These are phyloP conservation scores for Amaranthus hypochondriacus DNA, from an alignment of 148 eudicot genomes.

Conservation along the genomic window DNA sequence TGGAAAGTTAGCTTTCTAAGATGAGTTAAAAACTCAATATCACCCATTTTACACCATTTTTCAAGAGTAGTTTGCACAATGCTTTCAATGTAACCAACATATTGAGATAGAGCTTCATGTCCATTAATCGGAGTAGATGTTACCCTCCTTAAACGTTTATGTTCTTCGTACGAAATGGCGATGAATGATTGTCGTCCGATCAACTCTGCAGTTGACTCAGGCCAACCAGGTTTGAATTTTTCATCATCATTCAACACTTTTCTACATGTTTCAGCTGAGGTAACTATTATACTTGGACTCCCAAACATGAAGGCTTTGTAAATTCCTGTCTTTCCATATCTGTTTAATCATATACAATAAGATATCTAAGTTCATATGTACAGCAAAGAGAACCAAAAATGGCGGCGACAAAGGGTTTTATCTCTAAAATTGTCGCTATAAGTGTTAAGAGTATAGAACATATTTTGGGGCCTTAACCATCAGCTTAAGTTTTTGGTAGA, in stretches of 20 bases:
- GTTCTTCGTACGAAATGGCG: conserved; percentile 61
- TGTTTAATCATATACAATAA: conserved; percentile 19
- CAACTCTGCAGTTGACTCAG: conserved; percentile 50
- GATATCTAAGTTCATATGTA: background rate
- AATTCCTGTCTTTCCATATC: conserved; percentile 63
- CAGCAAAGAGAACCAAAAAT: no score
- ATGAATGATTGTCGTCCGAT: conserved; percentile 77
- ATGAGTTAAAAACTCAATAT: conserved; percentile 66
- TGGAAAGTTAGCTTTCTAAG: conserved; percentile 64
- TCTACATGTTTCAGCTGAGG: conserved; percentile 59
- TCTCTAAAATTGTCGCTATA: no score
- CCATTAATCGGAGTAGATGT: conserved; percentile 89
- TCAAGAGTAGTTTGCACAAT: conserved; percentile 44
- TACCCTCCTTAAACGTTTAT: conserved; percentile 66
- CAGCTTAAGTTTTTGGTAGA: no score
- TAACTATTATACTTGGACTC: conserved; percentile 66
- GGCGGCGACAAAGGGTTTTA: no score
- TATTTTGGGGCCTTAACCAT: no score
- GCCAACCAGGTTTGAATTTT: conserved; percentile 92
- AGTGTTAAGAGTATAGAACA: no score
- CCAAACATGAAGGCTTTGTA: conserved; percentile 90
- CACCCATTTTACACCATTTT: conserved; percentile 68
- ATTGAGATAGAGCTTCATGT: conserved; percentile 67
- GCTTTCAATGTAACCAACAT: conserved; percentile 61
- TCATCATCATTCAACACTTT: conserved; percentile 76